These are phyloP conservation scores for Pythium plurisporium DNA, from an alignment of 352 stramenopile species.

Conservation along the genomic window DNA sequence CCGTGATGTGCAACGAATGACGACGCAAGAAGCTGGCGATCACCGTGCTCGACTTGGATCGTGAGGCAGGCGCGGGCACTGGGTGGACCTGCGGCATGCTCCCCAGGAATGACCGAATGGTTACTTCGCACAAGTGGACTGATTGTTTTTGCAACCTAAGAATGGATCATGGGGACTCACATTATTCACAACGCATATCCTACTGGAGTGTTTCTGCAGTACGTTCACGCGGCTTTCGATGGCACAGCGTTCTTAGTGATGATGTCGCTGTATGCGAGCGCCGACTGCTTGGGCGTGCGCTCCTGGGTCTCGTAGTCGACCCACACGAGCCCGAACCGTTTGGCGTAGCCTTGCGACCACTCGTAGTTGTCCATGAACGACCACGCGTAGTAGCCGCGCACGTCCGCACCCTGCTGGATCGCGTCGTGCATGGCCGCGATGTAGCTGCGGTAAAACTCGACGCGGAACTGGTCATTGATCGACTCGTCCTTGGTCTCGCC, in stretches of 20 bases:
- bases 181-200: no score
- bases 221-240: no score
- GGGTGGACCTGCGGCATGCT: no score
- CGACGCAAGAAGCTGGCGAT: no score
- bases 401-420: slow-evolving; percentile 46
- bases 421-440: slow-evolving; percentile 47
- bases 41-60: no score
- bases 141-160: no score
- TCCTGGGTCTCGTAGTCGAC: slow-evolving; percentile 43
- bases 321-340: slow-evolving; percentile 54
- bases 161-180: no score
- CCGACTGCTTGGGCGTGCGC: slow-evolving; percentile 50
- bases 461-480: slow-evolving; percentile 62
- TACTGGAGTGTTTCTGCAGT: no score
- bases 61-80: no score
- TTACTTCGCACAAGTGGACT: no score
- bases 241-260: not conserved
- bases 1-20: no score
- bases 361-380: slow-evolving; percentile 95
- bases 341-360: slow-evolving; percentile 75
- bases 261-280: slow-evolving; percentile 35
- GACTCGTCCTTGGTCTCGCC: slow-evolving; percentile 12
- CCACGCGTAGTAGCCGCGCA: slow-evolving; percentile 90
- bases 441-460: slow-evolving; percentile 84
- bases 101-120: no score